Percentiles rank a stretch among this genome's conserved stretches.
These are phyloP conservation scores for Citrullus amarus DNA, from an alignment of 306 rosid species.

Conservation along the genomic window DNA sequence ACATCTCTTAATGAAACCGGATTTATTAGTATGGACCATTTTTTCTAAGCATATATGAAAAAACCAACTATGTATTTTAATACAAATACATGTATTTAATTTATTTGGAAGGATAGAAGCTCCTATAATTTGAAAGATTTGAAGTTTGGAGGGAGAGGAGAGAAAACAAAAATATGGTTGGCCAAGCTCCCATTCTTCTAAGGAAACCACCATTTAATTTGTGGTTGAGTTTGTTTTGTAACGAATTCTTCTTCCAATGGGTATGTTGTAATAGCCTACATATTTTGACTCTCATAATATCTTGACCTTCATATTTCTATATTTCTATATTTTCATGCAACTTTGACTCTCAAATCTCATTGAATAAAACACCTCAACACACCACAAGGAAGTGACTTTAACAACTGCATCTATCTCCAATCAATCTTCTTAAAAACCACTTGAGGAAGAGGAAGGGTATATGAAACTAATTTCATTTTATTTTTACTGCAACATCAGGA, in stretches of 20 bases:
- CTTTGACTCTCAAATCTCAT: too few species aligned
- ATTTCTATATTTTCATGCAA: neutral
- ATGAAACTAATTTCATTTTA: constrained; percentile 5
- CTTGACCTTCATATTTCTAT: neutral
- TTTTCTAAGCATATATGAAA: too few species aligned
- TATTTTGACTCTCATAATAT: too few species aligned
- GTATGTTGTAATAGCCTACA: neutral
- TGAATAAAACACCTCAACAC: too few species aligned
- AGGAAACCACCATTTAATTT: neutral
- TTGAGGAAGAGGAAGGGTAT: neutral
- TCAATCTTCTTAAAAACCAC: too few species aligned
- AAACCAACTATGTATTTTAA: too few species aligned
- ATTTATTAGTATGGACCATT: too few species aligned
- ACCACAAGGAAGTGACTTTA: too few species aligned
- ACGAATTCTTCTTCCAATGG: neutral
- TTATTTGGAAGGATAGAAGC: too few species aligned
- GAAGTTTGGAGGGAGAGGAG: neutral
- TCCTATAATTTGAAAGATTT: neutral
- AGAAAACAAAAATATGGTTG: constrained; percentile 36
- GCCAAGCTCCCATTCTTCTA: constrained; percentile 23
- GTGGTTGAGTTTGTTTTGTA: neutral
- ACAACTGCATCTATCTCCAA: neutral
- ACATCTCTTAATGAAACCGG: too few species aligned
- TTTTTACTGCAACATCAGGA: constrained; percentile 18
- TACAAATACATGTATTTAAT: too few species aligned